Conservation (phyloP, 2,329 filamentous ascomycete genomes). For the Penicillium sp. region DNA sequence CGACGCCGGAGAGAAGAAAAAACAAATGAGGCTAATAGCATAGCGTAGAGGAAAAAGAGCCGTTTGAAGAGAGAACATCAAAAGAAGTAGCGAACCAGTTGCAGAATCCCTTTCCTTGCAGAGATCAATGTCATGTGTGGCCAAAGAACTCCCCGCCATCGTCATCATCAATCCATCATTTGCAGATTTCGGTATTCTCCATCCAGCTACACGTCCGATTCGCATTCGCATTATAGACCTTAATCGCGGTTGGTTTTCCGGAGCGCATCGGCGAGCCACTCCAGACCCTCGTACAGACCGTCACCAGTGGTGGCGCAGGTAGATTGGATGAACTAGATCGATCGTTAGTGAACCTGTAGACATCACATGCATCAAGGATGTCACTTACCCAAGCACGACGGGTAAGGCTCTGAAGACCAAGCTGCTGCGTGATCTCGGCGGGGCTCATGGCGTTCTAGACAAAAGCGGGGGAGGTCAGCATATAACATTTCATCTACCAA, state of each 20-base stretch:
- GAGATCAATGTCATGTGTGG: slow-evolving; percentile 29
- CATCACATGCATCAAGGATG: not conserved
- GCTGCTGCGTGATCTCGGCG: slow-evolving; percentile 99
- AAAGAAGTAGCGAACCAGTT: slow-evolving; percentile 24
- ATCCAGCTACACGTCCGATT: slow-evolving; percentile 23
- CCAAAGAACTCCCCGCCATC: slow-evolving; percentile 35
- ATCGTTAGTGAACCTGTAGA: slow-evolving; percentile 21
- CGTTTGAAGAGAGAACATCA: slow-evolving; percentile 34
- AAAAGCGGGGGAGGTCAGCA: slow-evolving; percentile 29
- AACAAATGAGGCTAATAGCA: slow-evolving; percentile 42
- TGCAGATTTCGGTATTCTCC: slow-evolving; percentile 34
- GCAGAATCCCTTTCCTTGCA: slow-evolving; percentile 26
- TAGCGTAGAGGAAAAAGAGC: slow-evolving; percentile 40
- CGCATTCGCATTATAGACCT: slow-evolving; percentile 35
- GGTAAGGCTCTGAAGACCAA: slow-evolving; percentile 97
- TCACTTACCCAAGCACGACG: slow-evolving; percentile 94
- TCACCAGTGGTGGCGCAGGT: slow-evolving; percentile 98
- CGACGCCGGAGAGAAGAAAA: slow-evolving; percentile 25
- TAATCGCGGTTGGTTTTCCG: slow-evolving; percentile 62
- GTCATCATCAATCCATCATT: slow-evolving; percentile 36
- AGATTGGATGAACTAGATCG: slow-evolving; percentile 88
- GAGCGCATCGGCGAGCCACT: slow-evolving; percentile 82
- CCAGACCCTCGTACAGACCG: slow-evolving; percentile 98
- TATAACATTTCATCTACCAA: slow-evolving; percentile 8
- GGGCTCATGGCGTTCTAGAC: slow-evolving; percentile 98